Percentiles rank a stretch among this genome's conserved stretches.
phyloP scores from a whole-genome alignment of 192 early-diverging fungal species.

The Helicostylum pulchrum region DNA sequence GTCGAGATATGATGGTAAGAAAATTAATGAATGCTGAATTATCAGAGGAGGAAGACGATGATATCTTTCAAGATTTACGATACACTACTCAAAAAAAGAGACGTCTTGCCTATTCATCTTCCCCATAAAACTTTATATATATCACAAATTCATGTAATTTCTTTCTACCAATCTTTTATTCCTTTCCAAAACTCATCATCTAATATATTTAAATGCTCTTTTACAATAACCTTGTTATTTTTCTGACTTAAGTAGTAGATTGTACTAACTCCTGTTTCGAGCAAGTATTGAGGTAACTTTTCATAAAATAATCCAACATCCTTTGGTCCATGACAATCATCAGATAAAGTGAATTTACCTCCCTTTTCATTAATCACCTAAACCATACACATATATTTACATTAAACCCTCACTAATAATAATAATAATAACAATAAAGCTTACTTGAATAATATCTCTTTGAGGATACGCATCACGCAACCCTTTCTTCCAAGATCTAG shows the following conservation, averaged over 20 bases:
- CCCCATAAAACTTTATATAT: background rate
- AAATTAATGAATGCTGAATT: background rate
- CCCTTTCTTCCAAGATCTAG: slow-evolving; percentile 90
- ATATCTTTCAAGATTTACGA: background rate
- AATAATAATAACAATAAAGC: too few relatives aligned
- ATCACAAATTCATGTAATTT: too few relatives aligned
- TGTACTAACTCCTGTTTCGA: slow-evolving; percentile 54
- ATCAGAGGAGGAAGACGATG: slow-evolving; percentile 8
- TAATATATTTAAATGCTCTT: slow-evolving; percentile 19
- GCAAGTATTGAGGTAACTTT: slow-evolving; percentile 65
- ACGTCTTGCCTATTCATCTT: slow-evolving; percentile 3
- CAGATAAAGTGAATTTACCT: slow-evolving; percentile 81
- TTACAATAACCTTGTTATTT: slow-evolving; percentile 1
- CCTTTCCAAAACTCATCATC: slow-evolving; percentile 29
- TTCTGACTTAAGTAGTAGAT: slow-evolving; percentile 49
- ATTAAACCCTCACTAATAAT: too few relatives aligned
- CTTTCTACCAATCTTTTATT: slow-evolving; percentile 13
- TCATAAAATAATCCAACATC: slow-evolving; percentile 88
- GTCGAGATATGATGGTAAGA: slow-evolving; percentile 6
- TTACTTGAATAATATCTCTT: slow-evolving; percentile 74
- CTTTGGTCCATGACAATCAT: slow-evolving; percentile 90
- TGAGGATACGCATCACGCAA: slow-evolving; percentile 85
- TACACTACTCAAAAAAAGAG: slow-evolving; percentile 12
- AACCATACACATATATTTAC: slow-evolving; percentile 10
- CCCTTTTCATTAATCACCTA: slow-evolving; percentile 60